A percentile compares a stretch with the other conserved stretches of the same genome.
phyloP scores from a whole-genome alignment of 305 asterid genomes.

The Withania somnifera region DNA sequence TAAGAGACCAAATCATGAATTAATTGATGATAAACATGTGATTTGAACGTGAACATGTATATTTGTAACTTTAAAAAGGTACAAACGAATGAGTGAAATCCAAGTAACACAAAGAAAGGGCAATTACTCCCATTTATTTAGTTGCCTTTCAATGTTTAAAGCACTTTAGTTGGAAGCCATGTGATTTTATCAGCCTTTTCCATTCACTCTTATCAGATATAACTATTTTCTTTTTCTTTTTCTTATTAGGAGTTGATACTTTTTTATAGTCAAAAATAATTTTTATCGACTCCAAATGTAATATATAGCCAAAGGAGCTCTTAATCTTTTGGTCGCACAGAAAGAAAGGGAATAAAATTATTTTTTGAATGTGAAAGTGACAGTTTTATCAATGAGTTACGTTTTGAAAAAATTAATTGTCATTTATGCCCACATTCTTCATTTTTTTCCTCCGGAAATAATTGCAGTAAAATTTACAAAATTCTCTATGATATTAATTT shows the following conservation, averaged over 20 bases:
- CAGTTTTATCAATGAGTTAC: neutral
- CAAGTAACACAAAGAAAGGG: constrained; percentile 9
- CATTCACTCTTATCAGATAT: neutral
- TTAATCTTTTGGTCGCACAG: neutral
- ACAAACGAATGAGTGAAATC: constrained; percentile 1
- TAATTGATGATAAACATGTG: constrained; percentile 12
- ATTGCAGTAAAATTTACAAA: neutral
- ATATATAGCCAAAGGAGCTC: too few relatives aligned
- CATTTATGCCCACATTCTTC: neutral
- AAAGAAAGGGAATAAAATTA: neutral
- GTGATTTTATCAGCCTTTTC: constrained; percentile 39
- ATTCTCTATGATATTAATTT: neutral
- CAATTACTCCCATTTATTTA: constrained; percentile 9
- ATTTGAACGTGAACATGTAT: constrained; percentile 1
- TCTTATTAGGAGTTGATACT: too few relatives aligned
- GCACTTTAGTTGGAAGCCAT: constrained; percentile 34
- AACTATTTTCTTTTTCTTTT: too few relatives aligned
- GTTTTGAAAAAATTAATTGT: neutral
- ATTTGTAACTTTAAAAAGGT: neutral
- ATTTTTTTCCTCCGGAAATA: neutral
- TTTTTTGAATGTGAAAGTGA: neutral
- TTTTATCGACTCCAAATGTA: too few relatives aligned
- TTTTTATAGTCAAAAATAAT: too few relatives aligned
- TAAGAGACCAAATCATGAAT: constrained; percentile 10
- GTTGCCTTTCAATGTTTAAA: constrained; percentile 18